phyloP scores from a whole-genome alignment of 2,329 filamentous ascomycete species.

The Pseudogymnoascus sp. region DNA sequence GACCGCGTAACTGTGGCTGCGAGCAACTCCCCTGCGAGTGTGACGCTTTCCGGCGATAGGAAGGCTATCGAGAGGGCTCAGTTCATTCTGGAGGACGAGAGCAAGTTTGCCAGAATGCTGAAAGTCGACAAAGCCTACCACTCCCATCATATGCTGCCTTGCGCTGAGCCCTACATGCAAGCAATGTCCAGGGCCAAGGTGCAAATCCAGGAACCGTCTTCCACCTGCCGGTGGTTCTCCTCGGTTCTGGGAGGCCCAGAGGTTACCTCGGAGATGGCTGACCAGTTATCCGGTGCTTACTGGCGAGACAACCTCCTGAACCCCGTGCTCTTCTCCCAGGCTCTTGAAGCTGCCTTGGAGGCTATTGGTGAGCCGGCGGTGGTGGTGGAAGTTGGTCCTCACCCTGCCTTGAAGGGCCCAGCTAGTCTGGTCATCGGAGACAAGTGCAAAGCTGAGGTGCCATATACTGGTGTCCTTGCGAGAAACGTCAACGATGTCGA shows the following conservation, averaged over 20 bases:
- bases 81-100: constrained; percentile 13
- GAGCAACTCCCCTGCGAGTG: constrained; percentile 23
- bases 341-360: constrained; percentile 23
- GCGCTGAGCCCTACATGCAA: constrained; percentile 15
- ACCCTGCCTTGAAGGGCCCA: constrained; percentile 31
- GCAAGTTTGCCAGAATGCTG: constrained; percentile 17
- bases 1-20: constrained; percentile 28
- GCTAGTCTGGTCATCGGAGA: constrained; percentile 22
- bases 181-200: constrained; percentile 13
- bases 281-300: constrained; percentile 30
- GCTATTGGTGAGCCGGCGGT: constrained; percentile 16
- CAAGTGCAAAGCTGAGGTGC: neutral
- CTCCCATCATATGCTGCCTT: constrained; percentile 29
- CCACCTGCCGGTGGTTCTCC: constrained; percentile 11
- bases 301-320: constrained; percentile 38
- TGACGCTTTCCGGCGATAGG: constrained; percentile 22
- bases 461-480: constrained; percentile 15
- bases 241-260: constrained; percentile 12
- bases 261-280: neutral
- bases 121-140: constrained; percentile 24
- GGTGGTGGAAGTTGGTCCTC: constrained; percentile 25
- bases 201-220: neutral
- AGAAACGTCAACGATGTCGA: constrained; percentile 15
- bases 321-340: constrained; percentile 37
- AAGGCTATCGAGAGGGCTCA: constrained; percentile 11